Evolutionary conservation across 768 basidiomycete genomes (phyloP).

Genomic region (Lactarius indigo): DNA sequence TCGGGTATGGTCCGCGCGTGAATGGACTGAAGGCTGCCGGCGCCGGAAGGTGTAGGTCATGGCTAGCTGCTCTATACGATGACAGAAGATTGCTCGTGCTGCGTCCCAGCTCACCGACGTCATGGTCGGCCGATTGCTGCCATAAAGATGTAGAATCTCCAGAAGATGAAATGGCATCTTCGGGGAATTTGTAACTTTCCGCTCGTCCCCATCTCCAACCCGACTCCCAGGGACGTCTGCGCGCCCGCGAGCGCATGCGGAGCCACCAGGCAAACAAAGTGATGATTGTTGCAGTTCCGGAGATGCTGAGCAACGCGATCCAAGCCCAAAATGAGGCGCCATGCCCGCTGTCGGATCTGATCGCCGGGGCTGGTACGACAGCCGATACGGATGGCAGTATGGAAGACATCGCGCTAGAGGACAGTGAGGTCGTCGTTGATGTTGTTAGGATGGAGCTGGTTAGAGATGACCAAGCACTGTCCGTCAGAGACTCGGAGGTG

Average conservation of each 20-base stretch:
- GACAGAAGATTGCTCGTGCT: constrained; percentile 12
- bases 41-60: constrained; percentile 2
- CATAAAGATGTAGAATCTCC: constrained; percentile 7
- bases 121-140: constrained; percentile 1
- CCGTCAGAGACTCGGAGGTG: background rate
- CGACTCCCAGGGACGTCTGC: constrained; percentile 23
- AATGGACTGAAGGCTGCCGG: background rate
- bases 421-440: background rate
- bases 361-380: background rate
- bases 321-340: constrained; percentile 27
- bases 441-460: background rate
- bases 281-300: constrained; percentile 25
- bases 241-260: constrained; percentile 27
- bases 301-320: constrained; percentile 29
- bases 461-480: background rate
- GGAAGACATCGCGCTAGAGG: background rate
- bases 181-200: constrained; percentile 25
- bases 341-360: background rate
- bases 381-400: background rate
- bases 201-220: constrained; percentile 22
- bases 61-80: background rate
- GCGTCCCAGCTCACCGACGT: background rate
- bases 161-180: constrained; percentile 12
- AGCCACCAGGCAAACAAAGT: constrained; percentile 29
- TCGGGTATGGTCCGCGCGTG: constrained; percentile 11